Evolutionary conservation across 345 rosid genomes (phyloP).

Genomic region (Draba incana): DNA sequence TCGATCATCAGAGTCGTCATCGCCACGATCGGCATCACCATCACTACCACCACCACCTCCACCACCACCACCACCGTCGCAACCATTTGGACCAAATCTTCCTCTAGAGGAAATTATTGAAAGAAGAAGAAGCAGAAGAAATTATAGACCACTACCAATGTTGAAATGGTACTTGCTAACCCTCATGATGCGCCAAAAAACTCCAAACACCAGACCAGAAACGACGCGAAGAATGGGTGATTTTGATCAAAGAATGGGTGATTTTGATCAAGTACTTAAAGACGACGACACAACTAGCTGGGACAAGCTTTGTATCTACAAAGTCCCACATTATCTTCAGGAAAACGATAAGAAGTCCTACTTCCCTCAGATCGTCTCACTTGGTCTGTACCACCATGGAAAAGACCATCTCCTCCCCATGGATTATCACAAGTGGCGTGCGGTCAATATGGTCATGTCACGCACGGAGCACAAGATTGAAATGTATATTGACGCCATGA

Average conservation of each 20-base stretch:
- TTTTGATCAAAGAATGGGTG: conserved; percentile 64
- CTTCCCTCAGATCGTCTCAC: conserved; percentile 71
- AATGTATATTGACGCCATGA: conserved; percentile 60
- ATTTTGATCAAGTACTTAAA: conserved; percentile 54
- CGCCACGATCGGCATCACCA: neutral
- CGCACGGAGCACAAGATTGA: conserved; percentile 56
- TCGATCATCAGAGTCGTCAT: neutral
- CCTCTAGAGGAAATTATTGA: conserved; percentile 1
- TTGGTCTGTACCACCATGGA: conserved; percentile 85
- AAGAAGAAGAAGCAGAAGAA: conserved; percentile 7
- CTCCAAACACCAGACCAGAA: conserved; percentile 28
- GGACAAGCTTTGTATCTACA: conserved; percentile 49
- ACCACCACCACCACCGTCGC: conserved; percentile 13
- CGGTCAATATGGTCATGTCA: conserved; percentile 63
- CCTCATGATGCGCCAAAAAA: conserved; percentile 32
- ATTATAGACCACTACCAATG: conserved; percentile 2
- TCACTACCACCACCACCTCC: neutral
- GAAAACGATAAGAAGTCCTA: conserved; percentile 71
- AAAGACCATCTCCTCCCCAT: conserved; percentile 66
- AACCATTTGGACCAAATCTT: conserved; percentile 24
- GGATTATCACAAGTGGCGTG: conserved; percentile 89
- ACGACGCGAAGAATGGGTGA: conserved; percentile 61
- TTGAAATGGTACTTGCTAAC: conserved; percentile 43
- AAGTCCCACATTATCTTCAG: conserved; percentile 35
- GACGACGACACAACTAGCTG: conserved; percentile 62